Base-by-base conservation (phyloP, 2,329 filamentous ascomycete genomes). In the Ceratocystis cubensis region DNA sequence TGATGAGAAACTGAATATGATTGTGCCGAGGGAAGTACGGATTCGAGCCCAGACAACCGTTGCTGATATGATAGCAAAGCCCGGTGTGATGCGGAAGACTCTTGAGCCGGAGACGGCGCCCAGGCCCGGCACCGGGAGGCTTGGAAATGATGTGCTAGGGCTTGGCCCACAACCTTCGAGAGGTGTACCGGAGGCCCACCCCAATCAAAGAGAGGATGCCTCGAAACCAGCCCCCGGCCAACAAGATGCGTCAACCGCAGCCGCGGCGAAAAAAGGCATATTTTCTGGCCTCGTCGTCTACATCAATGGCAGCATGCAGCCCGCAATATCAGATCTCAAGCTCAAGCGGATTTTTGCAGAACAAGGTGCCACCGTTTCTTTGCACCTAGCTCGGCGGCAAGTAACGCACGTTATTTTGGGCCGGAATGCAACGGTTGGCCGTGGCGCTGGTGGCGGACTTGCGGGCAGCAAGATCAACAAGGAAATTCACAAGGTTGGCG, bases 401-500 rank as follows among this genome's bases (percentile, higher is more conserved):
- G 89, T 96, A 70, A 96, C 91, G 44, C 92, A 96, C 75, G 88
- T 96, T 69, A 88, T 96, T 66, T 75, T 96, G 5, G 89, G 89
- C 6, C 81, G 78, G 64, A 82, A 84, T 20, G 80, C 79, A 2
- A 74, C 74, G 45, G 74, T 73, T 53, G 75, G 75, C n/a, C 70
- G 70, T 33, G 86, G 85, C 57, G 83, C 82, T 8, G 89, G 89
- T 0, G 90, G 91, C 56, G 89, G 88, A 0, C 79, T 96, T 5
- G 84, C 91, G 3, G 85, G 83, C 1, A 81, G 81, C 37, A 96
- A 96, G 77, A 77, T 95, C 63, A 88, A 96, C 71, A 89, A 84
- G 74, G 92, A 96, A 77, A 88, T 95, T 66, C 75, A 78, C 30
- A 81, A 82, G 66, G 78, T 84, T 3, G 80, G 87, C 25, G 89